Evolutionary conservation across 2,329 filamentous ascomycete genomes (phyloP).

Genomic region (Aspergillus sp.): DNA sequence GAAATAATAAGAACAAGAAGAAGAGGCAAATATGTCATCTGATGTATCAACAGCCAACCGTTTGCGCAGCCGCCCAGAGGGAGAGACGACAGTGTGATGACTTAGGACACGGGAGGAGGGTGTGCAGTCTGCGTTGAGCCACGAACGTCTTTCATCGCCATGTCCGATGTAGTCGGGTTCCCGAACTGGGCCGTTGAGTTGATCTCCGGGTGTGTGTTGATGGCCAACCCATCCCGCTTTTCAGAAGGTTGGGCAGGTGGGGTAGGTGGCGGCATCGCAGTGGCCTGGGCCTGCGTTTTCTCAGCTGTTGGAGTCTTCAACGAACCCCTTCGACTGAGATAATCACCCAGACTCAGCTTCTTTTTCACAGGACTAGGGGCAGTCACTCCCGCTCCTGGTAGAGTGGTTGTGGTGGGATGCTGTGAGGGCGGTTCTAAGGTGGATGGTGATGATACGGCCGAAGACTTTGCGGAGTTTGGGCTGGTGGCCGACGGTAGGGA

Average conservation of each 20-base stretch:
- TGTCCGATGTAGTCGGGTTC: slow-evolving; percentile 24
- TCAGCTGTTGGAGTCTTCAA: slow-evolving; percentile 42
- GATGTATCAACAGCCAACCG: slow-evolving; percentile 1
- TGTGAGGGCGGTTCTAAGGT: slow-evolving; percentile 27
- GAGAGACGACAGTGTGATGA: slow-evolving; percentile 15
- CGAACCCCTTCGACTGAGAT: slow-evolving; percentile 45
- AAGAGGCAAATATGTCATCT: slow-evolving; percentile 9
- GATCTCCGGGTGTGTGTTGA: slow-evolving; percentile 6
- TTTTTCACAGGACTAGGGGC: slow-evolving; percentile 52
- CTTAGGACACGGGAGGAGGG: slow-evolving; percentile 27
- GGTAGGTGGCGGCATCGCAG: slow-evolving; percentile 25
- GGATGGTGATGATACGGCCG: slow-evolving; percentile 28
- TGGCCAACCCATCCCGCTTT: slow-evolving; percentile 15
- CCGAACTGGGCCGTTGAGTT: slow-evolving; percentile 22
- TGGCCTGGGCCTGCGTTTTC: slow-evolving; percentile 35
- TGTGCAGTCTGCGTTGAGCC: slow-evolving; percentile 28
- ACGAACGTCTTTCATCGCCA: slow-evolving; percentile 33
- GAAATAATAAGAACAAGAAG: slow-evolving; percentile 12
- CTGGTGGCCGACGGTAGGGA: slow-evolving; percentile 25
- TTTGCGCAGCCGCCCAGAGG: slow-evolving; percentile 11
- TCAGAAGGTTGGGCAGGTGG: slow-evolving; percentile 20
- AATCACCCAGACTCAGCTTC: slow-evolving; percentile 52
- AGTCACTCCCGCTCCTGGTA: slow-evolving; percentile 30
- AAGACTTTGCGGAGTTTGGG: slow-evolving; percentile 31
- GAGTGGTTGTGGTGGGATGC: slow-evolving; percentile 17